Conservation (phyloP, 768 basidiomycete genomes). For the Porphyrellus cyaneotinctus region DNA sequence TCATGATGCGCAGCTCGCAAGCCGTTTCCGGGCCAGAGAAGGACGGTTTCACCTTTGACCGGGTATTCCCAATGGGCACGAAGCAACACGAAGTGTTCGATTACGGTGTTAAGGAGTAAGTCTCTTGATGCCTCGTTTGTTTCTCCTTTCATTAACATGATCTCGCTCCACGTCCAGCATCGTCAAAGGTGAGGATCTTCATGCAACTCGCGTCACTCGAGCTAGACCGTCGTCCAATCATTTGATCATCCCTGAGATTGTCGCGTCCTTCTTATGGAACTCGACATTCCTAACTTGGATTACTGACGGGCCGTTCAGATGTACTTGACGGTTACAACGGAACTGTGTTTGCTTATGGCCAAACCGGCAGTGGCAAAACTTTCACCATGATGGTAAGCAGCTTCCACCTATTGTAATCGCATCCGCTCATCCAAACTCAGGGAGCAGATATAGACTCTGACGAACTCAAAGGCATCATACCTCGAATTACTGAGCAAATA, state of each 20-base stretch:
- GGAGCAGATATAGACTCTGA: conserved; percentile 95
- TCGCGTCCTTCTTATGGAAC: not conserved
- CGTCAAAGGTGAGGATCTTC: conserved; percentile 65
- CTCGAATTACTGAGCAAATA: conserved; percentile 97
- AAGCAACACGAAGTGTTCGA: conserved; percentile 94
- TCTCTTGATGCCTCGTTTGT: conserved; percentile 14
- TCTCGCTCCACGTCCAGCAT: conserved; percentile 47
- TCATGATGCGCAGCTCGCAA: conserved; percentile 69
- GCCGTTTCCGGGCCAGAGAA: conserved; percentile 82
- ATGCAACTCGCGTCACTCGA: not conserved
- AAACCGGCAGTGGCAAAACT: conserved; percentile 95
- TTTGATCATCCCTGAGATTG: not conserved
- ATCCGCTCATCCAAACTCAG: conserved; percentile 39
- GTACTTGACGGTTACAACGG: conserved; percentile 99
- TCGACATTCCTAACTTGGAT: conserved; percentile 1
- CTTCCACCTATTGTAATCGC: conserved; percentile 1
- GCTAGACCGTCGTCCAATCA: not conserved
- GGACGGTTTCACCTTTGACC: conserved; percentile 97
- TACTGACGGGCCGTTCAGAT: conserved; percentile 49
- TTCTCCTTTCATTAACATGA: conserved; percentile 17
- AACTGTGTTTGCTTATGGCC: conserved; percentile 95
- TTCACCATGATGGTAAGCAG: conserved; percentile 94
- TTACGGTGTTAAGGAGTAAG: conserved; percentile 96
- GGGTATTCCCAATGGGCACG: conserved; percentile 91
- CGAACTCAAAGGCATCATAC: conserved; percentile 94